Percentiles rank a stretch among this genome's conserved stretches.
Conservation (phyloP, 73 alveolate genomes). For the Tetrahymena thermophila region DNA sequence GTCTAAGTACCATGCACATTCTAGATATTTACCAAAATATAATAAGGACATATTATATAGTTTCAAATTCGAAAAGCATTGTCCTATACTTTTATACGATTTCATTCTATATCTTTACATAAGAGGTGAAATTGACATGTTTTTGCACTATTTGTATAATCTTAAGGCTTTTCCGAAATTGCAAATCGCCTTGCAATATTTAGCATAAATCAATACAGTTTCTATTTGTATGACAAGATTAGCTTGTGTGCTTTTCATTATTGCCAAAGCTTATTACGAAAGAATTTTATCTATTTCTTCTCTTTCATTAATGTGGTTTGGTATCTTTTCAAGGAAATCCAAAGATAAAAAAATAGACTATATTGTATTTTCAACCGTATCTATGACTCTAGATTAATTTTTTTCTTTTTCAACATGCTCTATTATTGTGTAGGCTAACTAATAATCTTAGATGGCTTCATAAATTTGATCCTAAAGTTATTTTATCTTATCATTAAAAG, state of each 20-base stretch:
- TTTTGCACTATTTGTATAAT: neutral
- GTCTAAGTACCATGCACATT: slow-evolving; percentile 50
- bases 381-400: neutral
- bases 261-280: neutral
- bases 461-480: neutral
- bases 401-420: neutral
- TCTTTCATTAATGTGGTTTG: neutral
- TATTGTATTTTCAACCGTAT: neutral
- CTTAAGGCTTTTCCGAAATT: neutral
- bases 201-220: neutral
- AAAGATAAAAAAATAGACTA: neutral
- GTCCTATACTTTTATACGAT: neutral
- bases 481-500: neutral
- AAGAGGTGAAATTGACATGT: neutral
- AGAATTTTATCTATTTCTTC: neutral
- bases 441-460: neutral
- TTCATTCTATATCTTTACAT: neutral
- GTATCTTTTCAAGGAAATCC: neutral
- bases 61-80: slow-evolving; percentile 6
- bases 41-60: slow-evolving; percentile 41
- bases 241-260: neutral
- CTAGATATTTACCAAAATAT: slow-evolving; percentile 49
- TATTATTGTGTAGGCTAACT: neutral
- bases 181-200: neutral
- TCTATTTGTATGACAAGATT: neutral